Percentiles rank a stretch among this genome's conserved stretches.
Conservation (phyloP, 768 basidiomycete species). For the Suillus decipiens region DNA sequence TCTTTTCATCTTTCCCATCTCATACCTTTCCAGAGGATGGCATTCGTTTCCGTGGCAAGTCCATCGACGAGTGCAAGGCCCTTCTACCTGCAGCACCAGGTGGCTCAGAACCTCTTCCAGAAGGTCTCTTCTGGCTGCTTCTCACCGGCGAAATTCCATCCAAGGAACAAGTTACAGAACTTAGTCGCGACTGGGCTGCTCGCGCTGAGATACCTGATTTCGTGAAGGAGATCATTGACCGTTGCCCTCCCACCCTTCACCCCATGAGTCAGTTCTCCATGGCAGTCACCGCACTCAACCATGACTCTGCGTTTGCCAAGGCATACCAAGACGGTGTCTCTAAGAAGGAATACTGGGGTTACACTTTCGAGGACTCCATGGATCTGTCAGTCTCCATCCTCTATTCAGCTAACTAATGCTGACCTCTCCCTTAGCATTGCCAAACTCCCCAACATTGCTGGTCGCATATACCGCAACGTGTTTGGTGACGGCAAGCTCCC, state of each 20-base stretch:
- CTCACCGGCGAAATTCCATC: conserved; percentile 95
- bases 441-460: conserved; percentile 95
- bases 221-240: conserved; percentile 94
- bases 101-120: conserved; percentile 89
- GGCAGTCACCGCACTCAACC: conserved; percentile 93
- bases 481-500: conserved; percentile 88
- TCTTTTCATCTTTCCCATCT: neutral
- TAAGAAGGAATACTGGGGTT: conserved; percentile 97
- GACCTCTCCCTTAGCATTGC: conserved; percentile 65
- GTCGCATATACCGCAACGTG: conserved; percentile 87
- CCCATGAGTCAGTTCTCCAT: conserved; percentile 99
- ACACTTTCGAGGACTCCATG: conserved; percentile 89
- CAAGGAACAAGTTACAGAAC: conserved; percentile 79
- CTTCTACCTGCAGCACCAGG: conserved; percentile 87
- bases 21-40: conserved; percentile 70
- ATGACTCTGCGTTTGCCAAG: conserved; percentile 95
- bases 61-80: conserved; percentile 86
- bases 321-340: conserved; percentile 90
- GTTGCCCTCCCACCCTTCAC: conserved; percentile 91
- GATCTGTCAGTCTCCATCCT: conserved; percentile 55
- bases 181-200: conserved; percentile 94
- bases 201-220: conserved; percentile 89
- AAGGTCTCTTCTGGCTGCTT: conserved; percentile 94
- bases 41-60: conserved; percentile 97
- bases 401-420: conserved; percentile 3